phyloP scores from a whole-genome alignment of 352 stramenopile species.

The Phytophthora idaei region DNA sequence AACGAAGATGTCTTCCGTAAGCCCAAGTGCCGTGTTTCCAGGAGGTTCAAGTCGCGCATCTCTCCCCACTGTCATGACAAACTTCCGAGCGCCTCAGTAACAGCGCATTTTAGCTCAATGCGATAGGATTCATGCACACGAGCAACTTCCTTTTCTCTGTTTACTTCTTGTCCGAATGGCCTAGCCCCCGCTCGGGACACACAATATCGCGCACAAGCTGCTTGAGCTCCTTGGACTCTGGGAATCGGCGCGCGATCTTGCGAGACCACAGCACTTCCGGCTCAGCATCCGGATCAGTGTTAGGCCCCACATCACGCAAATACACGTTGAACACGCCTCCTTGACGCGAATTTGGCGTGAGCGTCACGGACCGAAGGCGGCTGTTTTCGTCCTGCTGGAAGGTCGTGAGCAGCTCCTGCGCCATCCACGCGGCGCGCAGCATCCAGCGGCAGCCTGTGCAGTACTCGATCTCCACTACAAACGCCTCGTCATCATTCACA shows the following conservation, averaged over 20 bases:
- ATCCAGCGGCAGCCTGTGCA: conserved; percentile 92
- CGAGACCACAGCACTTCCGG: conserved; percentile 88
- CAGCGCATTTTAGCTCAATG: neutral
- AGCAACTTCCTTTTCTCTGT: neutral
- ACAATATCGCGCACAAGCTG: conserved; percentile 91
- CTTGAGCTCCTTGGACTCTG: conserved; percentile 93
- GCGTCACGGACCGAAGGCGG: conserved; percentile 58
- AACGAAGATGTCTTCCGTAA: conserved; percentile 12
- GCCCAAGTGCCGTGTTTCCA: conserved; percentile 42
- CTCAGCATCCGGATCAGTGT: conserved; percentile 40
- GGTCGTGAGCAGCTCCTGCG: conserved; percentile 92
- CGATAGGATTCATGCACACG: neutral
- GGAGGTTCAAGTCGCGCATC: conserved; percentile 24
- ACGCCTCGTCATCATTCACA: conserved; percentile 32
- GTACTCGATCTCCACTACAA: conserved; percentile 91
- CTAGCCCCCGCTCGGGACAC: conserved; percentile 80
- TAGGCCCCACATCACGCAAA: conserved; percentile 42
- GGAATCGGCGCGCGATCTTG: conserved; percentile 82
- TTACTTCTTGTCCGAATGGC: conserved; percentile 85
- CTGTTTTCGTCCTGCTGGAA: conserved; percentile 82
- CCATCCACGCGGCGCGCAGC: conserved; percentile 88
- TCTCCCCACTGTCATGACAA: conserved; percentile 30
- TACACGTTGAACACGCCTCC: conserved; percentile 78
- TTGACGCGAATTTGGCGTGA: conserved; percentile 64
- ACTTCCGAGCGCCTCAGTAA: conserved; percentile 28